phyloP scores from a whole-genome alignment of 1,284 basidiomycete genomes.

The Rhodofomes roseus region DNA sequence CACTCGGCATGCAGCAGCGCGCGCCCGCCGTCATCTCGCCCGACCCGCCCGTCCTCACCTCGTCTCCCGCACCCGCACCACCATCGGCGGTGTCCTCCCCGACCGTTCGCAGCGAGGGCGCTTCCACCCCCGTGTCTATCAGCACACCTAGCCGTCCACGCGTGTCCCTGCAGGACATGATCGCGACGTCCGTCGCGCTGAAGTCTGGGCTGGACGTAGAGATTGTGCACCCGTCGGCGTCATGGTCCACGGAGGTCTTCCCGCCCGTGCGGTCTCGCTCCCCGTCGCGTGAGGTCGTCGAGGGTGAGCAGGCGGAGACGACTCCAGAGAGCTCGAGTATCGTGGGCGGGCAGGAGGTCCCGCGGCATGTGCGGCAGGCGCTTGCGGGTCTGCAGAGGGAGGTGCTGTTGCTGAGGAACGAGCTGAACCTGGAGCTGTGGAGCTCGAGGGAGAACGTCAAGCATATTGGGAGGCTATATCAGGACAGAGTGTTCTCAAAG shows the following conservation, averaged over 20 bases:
- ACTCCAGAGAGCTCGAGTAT: not conserved
- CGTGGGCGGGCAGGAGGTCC: slow-evolving; percentile 21
- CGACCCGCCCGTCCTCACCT: not conserved
- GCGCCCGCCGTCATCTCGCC: slow-evolving; percentile 3
- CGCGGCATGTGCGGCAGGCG: slow-evolving; percentile 51
- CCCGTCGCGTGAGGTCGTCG: slow-evolving; percentile 14
- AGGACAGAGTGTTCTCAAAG: slow-evolving; percentile 66
- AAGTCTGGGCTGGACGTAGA: slow-evolving; percentile 64
- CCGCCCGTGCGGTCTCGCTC: slow-evolving; percentile 18
- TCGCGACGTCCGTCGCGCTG: slow-evolving; percentile 62
- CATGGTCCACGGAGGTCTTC: slow-evolving; percentile 20
- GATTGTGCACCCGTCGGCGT: slow-evolving; percentile 33
- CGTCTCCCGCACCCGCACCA: slow-evolving; percentile 5
- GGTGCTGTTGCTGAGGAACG: slow-evolving; percentile 66
- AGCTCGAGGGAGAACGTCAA: slow-evolving; percentile 72
- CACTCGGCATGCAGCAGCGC: slow-evolving; percentile 27
- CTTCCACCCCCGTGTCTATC: not conserved
- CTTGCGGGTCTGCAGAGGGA: slow-evolving; percentile 71
- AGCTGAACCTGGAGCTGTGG: slow-evolving; percentile 82
- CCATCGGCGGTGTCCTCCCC: slow-evolving; percentile 1
- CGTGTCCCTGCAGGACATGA: slow-evolving; percentile 69
- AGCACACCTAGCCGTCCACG: slow-evolving; percentile 17
- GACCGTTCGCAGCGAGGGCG: not conserved
- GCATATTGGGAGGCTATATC: slow-evolving; percentile 74
- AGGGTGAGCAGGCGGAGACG: slow-evolving; percentile 11